Base-by-base conservation (phyloP, 768 basidiomycete genomes). In the Leccinum incarnatum region DNA sequence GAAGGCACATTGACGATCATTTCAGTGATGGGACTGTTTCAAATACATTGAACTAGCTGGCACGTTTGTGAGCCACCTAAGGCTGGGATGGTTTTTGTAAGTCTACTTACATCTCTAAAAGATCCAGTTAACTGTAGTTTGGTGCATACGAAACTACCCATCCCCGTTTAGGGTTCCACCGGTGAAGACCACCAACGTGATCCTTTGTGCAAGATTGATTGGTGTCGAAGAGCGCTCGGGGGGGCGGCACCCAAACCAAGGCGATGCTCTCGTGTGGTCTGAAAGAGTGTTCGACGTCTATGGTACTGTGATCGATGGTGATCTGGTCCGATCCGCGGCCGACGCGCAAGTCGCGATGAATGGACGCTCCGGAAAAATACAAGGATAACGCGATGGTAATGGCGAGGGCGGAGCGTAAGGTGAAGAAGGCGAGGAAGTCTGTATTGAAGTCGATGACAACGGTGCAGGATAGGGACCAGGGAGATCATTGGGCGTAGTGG, bases 401-500 rank as follows among this genome's bases (percentile, higher is more conserved):
- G 42, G 95, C 93, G 3, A 79, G 96, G 96, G 81, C 83, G 2
- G 97, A 98, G 69, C 82, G 96, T 58, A 95, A 95, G 78, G 83
- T 98, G 61, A 95, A 97, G 69, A 95, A 96, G 76, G 95, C 97
- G 11, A 76, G 95, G 49, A 84, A 91, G 57, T 98, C 29, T 95
- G 96, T 97, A 98, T 74, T 85, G 81, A 80, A 94, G 50, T 88
- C 94, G 3, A 86, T 91, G 17, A 84, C 78, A 25, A 82, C 83
- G 56, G 72, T 66, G 50, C 67, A 72, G 37, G 70, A 73, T 63
- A 75, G 77, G 21, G 93, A 94, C 72, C 72, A 86, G 29, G 94
- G 95, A 2, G 96, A 98, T 72, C 81, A 85, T 7, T 98, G 95
- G 94, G 97, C 83, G 2, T 98, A 95, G 95, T 97, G 95, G 94